A percentile compares a stretch with the other conserved stretches of the same genome.
phyloP scores from a whole-genome alignment of 257 asterid species.

The Eucommia ulmoides region DNA sequence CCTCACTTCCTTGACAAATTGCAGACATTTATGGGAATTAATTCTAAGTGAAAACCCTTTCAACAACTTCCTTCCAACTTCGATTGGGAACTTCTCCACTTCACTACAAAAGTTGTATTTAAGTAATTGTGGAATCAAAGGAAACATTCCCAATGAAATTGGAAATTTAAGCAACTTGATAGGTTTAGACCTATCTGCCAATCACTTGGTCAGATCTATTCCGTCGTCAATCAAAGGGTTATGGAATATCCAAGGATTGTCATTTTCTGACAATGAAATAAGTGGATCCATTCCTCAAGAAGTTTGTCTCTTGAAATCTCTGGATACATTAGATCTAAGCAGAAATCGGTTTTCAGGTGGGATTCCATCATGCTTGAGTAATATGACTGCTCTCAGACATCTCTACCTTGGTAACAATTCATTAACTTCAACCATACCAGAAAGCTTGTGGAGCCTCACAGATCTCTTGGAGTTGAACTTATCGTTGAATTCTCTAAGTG shows the following conservation, averaged over 20 bases:
- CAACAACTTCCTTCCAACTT: constrained; percentile 11
- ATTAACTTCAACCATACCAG: no score
- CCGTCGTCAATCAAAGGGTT: constrained; percentile 4
- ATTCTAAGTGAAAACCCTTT: constrained; percentile 8
- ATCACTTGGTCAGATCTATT: constrained; percentile 11
- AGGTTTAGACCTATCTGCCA: background rate
- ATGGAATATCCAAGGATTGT: constrained; percentile 2
- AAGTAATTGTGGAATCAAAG: constrained; percentile 3
- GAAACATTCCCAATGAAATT: constrained; percentile 11
- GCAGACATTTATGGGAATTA: constrained; percentile 11
- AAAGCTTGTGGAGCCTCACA: no score
- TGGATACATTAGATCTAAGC: constrained; percentile 8
- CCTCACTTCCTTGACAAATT: constrained; percentile 20
- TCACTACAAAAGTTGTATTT: background rate
- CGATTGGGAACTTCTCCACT: constrained; percentile 15
- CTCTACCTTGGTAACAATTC: no score
- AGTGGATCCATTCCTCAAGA: constrained; percentile 4
- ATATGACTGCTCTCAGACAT: no score
- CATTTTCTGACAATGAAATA: constrained; percentile 4
- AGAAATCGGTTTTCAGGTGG: no score
- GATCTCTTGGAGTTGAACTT: no score
- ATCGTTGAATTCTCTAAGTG: no score
- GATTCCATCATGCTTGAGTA: no score
- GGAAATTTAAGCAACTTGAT: constrained; percentile 9
- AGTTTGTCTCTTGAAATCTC: constrained; percentile 1